Evolutionary conservation across 352 stramenopile genomes (phyloP).

Genomic region (Pseudoperonospora humuli): DNA sequence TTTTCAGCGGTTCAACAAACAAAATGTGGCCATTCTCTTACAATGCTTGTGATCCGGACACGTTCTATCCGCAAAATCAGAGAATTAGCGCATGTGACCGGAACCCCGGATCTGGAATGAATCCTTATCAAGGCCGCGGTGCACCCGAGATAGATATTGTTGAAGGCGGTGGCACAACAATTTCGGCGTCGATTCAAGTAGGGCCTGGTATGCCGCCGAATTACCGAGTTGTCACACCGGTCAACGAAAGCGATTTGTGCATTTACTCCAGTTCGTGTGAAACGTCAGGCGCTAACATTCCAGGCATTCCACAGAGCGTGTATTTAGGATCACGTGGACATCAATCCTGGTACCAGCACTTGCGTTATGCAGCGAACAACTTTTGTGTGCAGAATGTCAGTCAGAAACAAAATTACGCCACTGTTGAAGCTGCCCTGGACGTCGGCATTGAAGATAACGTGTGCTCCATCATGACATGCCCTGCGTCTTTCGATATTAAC

Average conservation of each 20-base stretch:
- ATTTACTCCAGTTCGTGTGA: slow-evolving; percentile 40
- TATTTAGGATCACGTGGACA: slow-evolving; percentile 39
- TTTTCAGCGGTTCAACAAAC: slow-evolving; percentile 87
- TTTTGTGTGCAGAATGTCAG: slow-evolving; percentile 31
- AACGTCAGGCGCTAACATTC: slow-evolving; percentile 37
- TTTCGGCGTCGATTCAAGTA: slow-evolving; percentile 71
- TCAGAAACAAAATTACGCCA: slow-evolving; percentile 19
- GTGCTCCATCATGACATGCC: slow-evolving; percentile 28
- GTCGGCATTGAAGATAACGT: slow-evolving; percentile 33
- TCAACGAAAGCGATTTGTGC: slow-evolving; percentile 28
- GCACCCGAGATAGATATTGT: slow-evolving; percentile 93
- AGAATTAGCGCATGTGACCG: slow-evolving; percentile 79
- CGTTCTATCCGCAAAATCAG: slow-evolving; percentile 29
- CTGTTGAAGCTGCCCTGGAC: slow-evolving; percentile 16
- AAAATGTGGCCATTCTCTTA: slow-evolving; percentile 94
- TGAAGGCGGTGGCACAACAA: slow-evolving; percentile 67
- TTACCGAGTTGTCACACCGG: slow-evolving; percentile 32
- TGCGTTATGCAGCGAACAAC: slow-evolving; percentile 57
- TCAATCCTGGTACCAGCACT: slow-evolving; percentile 51
- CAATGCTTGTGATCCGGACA: slow-evolving; percentile 65
- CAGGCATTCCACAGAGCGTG: slow-evolving; percentile 32
- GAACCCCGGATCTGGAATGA: slow-evolving; percentile 84
- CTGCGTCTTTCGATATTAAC: slow-evolving; percentile 33
- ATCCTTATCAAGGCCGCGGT: slow-evolving; percentile 74
- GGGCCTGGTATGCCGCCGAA: slow-evolving; percentile 47